Evolutionary conservation across 2,329 filamentous ascomycete species (phyloP).

Genomic region (Aspergillus nomiae): DNA sequence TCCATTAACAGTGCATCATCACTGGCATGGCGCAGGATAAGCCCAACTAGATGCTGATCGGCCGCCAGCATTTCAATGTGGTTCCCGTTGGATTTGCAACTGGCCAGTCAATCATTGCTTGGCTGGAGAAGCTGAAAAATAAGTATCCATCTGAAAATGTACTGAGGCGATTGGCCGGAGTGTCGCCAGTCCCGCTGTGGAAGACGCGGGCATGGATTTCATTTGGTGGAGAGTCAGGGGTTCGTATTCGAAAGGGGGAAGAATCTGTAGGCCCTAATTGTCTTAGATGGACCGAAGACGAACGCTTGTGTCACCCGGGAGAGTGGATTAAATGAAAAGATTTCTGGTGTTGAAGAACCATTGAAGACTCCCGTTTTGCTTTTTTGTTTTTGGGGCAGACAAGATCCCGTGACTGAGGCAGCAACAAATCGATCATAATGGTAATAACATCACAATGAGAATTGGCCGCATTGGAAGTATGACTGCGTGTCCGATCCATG

Average conservation of each 20-base stretch:
- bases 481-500: not conserved
- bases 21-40: not conserved
- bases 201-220: not conserved
- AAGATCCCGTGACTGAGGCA: not conserved
- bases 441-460: not conserved
- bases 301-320: not conserved
- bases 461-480: not conserved
- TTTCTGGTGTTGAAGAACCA: not conserved
- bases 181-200: not conserved
- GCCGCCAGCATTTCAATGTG: constrained; percentile 7
- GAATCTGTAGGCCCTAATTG: not conserved
- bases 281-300: not conserved
- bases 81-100: constrained; percentile 2
- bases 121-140: not conserved
- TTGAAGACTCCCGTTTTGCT: not conserved
- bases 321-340: not conserved
- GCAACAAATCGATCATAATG: not conserved
- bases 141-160: not conserved
- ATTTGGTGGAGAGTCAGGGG: not conserved
- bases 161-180: not conserved
- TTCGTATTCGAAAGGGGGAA: not conserved
- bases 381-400: not conserved
- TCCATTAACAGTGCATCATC: not conserved
- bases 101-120: constrained; percentile 4
- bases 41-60: constrained; percentile 2